These are phyloP conservation scores for Heterobasidion parviporum DNA, from an alignment of 1,284 basidiomycete species.

Conservation along the genomic window DNA sequence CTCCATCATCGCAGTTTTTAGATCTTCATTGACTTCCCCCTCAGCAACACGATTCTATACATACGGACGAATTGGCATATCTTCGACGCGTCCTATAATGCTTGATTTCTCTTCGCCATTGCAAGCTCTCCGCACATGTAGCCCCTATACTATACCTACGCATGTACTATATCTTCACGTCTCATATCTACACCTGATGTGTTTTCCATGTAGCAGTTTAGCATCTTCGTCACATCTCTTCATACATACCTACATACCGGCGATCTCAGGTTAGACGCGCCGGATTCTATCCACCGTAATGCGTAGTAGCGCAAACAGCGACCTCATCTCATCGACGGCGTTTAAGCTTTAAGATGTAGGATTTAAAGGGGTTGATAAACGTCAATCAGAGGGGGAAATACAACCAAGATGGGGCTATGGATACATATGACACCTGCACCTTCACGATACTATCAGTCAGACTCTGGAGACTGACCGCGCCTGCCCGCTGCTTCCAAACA, in stretches of 20 bases:
- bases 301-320: no score
- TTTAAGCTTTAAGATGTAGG: background rate
- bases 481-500: slow-evolving; percentile 44
- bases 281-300: background rate
- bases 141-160: background rate
- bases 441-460: background rate
- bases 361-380: background rate
- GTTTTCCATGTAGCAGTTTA: background rate
- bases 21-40: no score
- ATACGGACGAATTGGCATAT: no score
- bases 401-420: background rate
- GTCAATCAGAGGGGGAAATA: background rate
- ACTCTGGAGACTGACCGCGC: slow-evolving; percentile 2
- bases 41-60: no score
- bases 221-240: background rate
- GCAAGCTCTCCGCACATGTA: background rate
- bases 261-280: background rate
- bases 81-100: background rate
- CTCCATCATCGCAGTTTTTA: no score
- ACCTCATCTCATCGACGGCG: no score
- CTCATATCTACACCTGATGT: background rate
- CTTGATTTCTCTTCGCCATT: background rate
- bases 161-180: background rate
- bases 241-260: background rate
- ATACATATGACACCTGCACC: slow-evolving; percentile 1